These are phyloP conservation scores for Fusarium penzigii DNA, from an alignment of 2,329 filamentous ascomycete genomes.

Conservation along the genomic window DNA sequence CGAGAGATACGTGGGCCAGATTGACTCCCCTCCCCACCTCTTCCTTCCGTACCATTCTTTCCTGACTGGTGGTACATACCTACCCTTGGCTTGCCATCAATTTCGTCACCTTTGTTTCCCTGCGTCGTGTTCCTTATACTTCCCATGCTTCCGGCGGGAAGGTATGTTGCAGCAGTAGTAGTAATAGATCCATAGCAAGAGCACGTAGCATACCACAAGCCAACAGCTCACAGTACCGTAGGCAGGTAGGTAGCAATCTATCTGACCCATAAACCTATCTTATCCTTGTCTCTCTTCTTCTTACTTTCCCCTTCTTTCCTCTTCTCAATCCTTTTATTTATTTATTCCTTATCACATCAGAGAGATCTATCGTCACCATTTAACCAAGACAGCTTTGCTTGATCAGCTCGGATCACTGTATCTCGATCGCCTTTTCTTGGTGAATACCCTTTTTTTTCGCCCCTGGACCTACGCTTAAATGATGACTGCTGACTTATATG, in stretches of 20 bases:
- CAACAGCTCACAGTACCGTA: too few species aligned
- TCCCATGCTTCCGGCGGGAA: conserved; percentile 4
- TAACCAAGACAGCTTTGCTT: background rate
- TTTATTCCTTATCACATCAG: background rate
- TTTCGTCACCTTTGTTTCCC: conserved; percentile 16
- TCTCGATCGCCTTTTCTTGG: background rate
- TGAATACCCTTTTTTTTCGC: background rate
- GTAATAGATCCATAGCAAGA: too few species aligned
- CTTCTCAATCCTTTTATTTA: conserved; percentile 4
- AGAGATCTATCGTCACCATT: too few species aligned
- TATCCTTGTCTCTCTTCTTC: background rate
- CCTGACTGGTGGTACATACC: conserved; percentile 10
- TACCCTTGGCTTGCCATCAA: conserved; percentile 1
- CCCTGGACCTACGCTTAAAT: background rate
- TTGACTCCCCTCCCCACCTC: too few species aligned
- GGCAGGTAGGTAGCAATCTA: background rate
- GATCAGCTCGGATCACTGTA: background rate
- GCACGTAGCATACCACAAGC: too few species aligned
- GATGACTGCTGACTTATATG: background rate
- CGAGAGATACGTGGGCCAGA: too few species aligned
- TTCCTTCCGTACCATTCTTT: background rate
- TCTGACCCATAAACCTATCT: background rate
- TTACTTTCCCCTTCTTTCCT: background rate
- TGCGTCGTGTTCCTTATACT: conserved; percentile 3
- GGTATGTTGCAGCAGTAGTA: too few species aligned